These are phyloP conservation scores for Oryza meridionalis DNA, from an alignment of 176 grass and related monocot genomes.

Conservation along the genomic window DNA sequence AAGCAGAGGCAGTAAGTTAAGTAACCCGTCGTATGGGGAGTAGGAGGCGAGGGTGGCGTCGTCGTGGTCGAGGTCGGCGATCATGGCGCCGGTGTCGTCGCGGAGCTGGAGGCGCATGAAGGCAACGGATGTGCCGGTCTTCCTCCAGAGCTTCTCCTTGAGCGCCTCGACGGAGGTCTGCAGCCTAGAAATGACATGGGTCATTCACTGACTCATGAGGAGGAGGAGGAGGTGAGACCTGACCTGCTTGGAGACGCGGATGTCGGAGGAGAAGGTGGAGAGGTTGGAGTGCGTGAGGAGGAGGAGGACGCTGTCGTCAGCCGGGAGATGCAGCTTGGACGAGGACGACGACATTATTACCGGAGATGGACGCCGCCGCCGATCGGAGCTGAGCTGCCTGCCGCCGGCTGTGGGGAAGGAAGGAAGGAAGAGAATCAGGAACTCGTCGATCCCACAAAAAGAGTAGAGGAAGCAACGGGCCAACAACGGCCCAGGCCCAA, in stretches of 20 bases:
- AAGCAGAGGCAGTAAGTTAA: neutral
- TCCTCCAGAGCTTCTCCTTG: constrained; percentile 96
- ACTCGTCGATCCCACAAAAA: too few relatives aligned
- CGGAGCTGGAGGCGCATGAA: constrained; percentile 81
- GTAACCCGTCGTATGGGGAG: constrained; percentile 69
- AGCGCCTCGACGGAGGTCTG: constrained; percentile 74
- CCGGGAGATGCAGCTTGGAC: constrained; percentile 64
- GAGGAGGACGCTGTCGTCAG: constrained; percentile 72
- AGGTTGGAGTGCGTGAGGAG: constrained; percentile 87
- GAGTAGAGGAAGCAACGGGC: neutral
- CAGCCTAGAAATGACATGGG: neutral
- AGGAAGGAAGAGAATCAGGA: too few relatives aligned
- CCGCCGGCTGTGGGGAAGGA: too few relatives aligned
- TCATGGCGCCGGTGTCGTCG: constrained; percentile 73
- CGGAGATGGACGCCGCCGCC: neutral
- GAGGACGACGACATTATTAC: constrained; percentile 57
- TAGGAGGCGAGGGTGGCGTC: constrained; percentile 67
- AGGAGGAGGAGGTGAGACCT: neutral
- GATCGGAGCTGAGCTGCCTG: neutral
- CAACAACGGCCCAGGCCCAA: neutral
- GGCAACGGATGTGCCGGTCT: constrained; percentile 67
- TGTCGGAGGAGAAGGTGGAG: constrained; percentile 71
- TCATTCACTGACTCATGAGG: neutral
- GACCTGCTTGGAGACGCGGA: constrained; percentile 80
- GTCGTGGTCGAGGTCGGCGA: constrained; percentile 66